A percentile compares a stretch with the other conserved stretches of the same genome.
phyloP scores from a whole-genome alignment of 2,329 filamentous ascomycete species.

The Lasiodiplodia citricola region DNA sequence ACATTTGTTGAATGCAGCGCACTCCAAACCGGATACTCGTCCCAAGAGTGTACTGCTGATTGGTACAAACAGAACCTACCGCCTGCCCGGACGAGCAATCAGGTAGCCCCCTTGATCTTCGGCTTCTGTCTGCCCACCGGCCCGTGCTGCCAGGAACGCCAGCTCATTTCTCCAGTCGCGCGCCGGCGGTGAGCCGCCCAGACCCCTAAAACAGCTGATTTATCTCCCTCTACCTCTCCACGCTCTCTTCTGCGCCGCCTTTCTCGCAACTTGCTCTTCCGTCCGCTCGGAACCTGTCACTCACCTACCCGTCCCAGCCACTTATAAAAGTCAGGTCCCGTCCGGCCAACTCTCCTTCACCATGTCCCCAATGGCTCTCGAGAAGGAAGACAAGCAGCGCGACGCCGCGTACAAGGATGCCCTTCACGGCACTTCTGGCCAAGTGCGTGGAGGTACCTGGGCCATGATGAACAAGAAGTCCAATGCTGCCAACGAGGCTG shows the following conservation, averaged over 20 bases:
- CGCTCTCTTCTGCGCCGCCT: conserved; percentile 21
- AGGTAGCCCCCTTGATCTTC: not conserved
- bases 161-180: conserved; percentile 23
- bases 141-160: conserved; percentile 21
- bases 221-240: conserved; percentile 23
- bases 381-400: conserved; percentile 80
- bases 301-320: conserved; percentile 2
- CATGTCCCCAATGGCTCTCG: conserved; percentile 66
- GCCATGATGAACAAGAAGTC: conserved; percentile 85
- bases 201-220: conserved; percentile 24
- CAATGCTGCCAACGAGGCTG: conserved; percentile 75
- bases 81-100: not conserved
- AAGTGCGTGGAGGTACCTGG: conserved; percentile 73
- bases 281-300: conserved; percentile 8
- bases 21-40: not conserved
- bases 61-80: not conserved
- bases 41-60: not conserved
- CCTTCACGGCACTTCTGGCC: conserved; percentile 77
- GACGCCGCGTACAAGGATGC: conserved; percentile 92
- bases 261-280: conserved; percentile 4
- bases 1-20: not conserved
- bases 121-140: conserved; percentile 5
- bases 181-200: conserved; percentile 22
- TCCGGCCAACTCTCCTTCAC: conserved; percentile 31
- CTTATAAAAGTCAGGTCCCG: conserved; percentile 8